A percentile compares a stretch with the other conserved stretches of the same genome.
phyloP scores from a whole-genome alignment of 2,329 filamentous ascomycete genomes.

The Paecilomyces sp. region DNA sequence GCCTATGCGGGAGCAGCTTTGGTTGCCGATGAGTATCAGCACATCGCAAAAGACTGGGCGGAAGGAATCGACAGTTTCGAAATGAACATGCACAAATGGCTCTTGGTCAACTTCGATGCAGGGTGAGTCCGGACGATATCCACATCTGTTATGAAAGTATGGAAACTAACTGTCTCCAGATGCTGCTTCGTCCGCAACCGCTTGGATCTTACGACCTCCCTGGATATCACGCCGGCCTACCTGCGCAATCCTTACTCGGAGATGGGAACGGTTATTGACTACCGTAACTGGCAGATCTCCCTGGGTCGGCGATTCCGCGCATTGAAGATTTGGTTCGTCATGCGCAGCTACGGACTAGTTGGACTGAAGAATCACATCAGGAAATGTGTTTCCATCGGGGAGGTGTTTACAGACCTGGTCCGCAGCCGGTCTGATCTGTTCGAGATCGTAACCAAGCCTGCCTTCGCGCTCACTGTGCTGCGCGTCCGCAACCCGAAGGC shows the following conservation, averaged over 20 bases:
- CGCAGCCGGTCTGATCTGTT: conserved; percentile 61
- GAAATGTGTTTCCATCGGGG: conserved; percentile 61
- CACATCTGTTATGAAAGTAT: neutral
- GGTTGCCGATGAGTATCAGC: conserved; percentile 71
- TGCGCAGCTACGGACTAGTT: conserved; percentile 70
- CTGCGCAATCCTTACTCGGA: conserved; percentile 76
- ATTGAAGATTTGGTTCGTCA: conserved; percentile 92
- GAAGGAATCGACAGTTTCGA: conserved; percentile 77
- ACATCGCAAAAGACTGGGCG: conserved; percentile 53
- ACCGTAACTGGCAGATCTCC: conserved; percentile 95
- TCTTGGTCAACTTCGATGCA: conserved; percentile 86
- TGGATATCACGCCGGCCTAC: conserved; percentile 74
- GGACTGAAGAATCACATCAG: conserved; percentile 70
- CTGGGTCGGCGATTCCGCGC: conserved; percentile 81
- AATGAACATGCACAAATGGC: conserved; percentile 97
- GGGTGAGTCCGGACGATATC: conserved; percentile 23
- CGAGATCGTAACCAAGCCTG: conserved; percentile 63
- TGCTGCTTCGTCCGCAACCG: conserved; percentile 73
- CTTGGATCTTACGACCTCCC: conserved; percentile 67
- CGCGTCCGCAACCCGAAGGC: conserved; percentile 46
- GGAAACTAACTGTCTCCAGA: conserved; percentile 42
- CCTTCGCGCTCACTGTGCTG: conserved; percentile 74
- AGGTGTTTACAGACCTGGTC: conserved; percentile 60
- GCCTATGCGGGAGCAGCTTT: conserved; percentile 87
- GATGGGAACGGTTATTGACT: conserved; percentile 80